phyloP scores from a whole-genome alignment of 768 basidiomycete genomes.

The Mycena indigotica region DNA sequence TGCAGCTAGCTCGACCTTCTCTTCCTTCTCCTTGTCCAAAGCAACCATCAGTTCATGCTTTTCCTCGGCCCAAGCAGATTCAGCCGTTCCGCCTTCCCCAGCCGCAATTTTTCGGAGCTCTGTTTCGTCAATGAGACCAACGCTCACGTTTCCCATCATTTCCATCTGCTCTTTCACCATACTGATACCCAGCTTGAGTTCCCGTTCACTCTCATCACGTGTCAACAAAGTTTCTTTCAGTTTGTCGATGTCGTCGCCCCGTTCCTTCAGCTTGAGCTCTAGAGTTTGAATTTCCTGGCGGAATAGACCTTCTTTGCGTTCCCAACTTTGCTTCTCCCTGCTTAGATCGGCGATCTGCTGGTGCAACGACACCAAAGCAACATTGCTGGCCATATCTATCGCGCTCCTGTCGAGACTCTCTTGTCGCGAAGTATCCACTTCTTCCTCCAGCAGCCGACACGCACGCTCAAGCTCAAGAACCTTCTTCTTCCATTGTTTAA shows the following conservation, averaged over 20 bases:
- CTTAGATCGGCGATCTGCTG: constrained; percentile 77
- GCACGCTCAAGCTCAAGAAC: constrained; percentile 72
- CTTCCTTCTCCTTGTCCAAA: constrained; percentile 44
- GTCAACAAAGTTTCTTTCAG: constrained; percentile 48
- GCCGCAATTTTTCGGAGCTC: constrained; percentile 42
- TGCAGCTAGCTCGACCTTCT: constrained; percentile 45
- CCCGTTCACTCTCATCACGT: constrained; percentile 55
- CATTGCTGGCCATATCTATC: constrained; percentile 81
- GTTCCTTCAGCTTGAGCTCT: constrained; percentile 49
- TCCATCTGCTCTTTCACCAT: constrained; percentile 65
- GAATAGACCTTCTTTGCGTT: constrained; percentile 43
- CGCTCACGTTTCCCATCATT: constrained; percentile 51
- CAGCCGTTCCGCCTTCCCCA: constrained; percentile 45
- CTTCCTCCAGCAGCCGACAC: constrained; percentile 74
- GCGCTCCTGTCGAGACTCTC: constrained; percentile 81
- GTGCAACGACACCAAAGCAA: constrained; percentile 80
- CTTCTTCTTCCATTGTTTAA: constrained; percentile 74
- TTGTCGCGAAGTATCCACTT: constrained; percentile 82
- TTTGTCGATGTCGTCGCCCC: constrained; percentile 45
- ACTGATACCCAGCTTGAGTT: constrained; percentile 53
- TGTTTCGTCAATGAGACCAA: constrained; percentile 44
- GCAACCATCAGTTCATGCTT: constrained; percentile 45
- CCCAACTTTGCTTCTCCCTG: constrained; percentile 57
- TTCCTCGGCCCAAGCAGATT: constrained; percentile 53
- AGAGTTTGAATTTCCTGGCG: constrained; percentile 51